Conservation (phyloP, 2,329 filamentous ascomycete species). For the Escovopsis sp. region DNA sequence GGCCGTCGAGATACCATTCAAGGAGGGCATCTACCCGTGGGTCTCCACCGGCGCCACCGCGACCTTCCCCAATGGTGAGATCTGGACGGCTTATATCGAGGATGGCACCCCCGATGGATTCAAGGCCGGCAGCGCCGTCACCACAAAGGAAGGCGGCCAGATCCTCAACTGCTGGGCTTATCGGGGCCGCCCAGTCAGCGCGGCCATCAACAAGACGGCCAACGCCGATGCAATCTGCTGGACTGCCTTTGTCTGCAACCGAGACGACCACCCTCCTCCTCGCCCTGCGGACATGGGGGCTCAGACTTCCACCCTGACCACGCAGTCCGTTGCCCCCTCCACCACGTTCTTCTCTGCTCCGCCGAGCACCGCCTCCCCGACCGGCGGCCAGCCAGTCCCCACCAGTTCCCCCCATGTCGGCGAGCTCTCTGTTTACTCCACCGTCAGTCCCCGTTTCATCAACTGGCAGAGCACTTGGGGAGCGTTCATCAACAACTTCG, state of each 20-base stretch:
- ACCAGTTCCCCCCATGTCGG: constrained; percentile 16
- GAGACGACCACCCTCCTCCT: constrained; percentile 18
- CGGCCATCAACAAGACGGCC: constrained; percentile 23
- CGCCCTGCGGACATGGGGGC: constrained; percentile 22
- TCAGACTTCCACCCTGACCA: constrained; percentile 20
- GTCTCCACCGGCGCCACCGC: constrained; percentile 22
- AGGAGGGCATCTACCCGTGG: constrained; percentile 25
- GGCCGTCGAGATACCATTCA: constrained; percentile 24
- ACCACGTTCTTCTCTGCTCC: constrained; percentile 18
- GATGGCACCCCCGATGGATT: constrained; percentile 25
- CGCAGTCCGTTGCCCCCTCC: constrained; percentile 17
- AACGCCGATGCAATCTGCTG: constrained; percentile 23
- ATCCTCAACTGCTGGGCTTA: constrained; percentile 28
- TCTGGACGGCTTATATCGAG: constrained; percentile 28
- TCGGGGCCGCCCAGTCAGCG: constrained; percentile 24
- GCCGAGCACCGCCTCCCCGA: constrained; percentile 13
- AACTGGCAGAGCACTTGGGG: constrained; percentile 26
- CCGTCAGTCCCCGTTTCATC: constrained; percentile 23
- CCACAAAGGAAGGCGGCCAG: constrained; percentile 24
- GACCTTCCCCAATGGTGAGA: constrained; percentile 23
- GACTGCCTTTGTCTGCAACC: constrained; percentile 28
- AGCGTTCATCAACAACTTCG: constrained; percentile 24
- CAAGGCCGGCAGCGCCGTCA: constrained; percentile 25
- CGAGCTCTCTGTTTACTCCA: constrained; percentile 17
- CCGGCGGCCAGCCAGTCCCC: constrained; percentile 16